Conservation (phyloP, 163 green algal species). For the Trebouxiophyceae sp. region DNA sequence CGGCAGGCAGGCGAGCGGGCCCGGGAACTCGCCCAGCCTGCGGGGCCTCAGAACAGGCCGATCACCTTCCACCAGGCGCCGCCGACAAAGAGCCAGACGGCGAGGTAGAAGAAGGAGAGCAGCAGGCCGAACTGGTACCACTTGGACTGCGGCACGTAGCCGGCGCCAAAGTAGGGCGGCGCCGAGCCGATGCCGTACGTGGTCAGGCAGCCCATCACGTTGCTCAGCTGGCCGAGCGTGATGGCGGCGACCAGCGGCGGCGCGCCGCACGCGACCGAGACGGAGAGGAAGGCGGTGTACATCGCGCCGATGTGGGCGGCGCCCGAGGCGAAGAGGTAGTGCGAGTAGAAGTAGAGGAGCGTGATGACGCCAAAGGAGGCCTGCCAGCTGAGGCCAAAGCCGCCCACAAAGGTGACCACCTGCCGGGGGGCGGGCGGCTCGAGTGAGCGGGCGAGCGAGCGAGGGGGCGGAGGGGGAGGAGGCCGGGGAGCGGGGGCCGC, state of each 20-base stretch:
- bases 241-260: slow-evolving; percentile 85
- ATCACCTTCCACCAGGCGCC: slow-evolving; percentile 84
- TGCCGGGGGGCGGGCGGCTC: slow-evolving; percentile 10
- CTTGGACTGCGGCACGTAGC: slow-evolving; percentile 85
- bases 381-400: slow-evolving; percentile 91
- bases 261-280: slow-evolving; percentile 64
- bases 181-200: slow-evolving; percentile 98
- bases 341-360: slow-evolving; percentile 98
- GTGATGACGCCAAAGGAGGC: slow-evolving; percentile 84
- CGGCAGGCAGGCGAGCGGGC: too few species aligned
- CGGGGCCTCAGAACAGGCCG: too few species aligned
- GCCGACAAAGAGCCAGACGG: slow-evolving; percentile 85
- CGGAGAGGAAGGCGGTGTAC: slow-evolving; percentile 98
- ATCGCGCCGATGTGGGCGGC: slow-evolving; percentile 99
- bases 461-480: too few species aligned
- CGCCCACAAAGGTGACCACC: slow-evolving; percentile 68
- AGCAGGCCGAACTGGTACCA: slow-evolving; percentile 93
- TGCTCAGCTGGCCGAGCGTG: slow-evolving; percentile 86
- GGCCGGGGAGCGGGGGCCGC: not conserved
- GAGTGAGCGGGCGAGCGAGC: too few species aligned
- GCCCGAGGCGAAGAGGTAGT: slow-evolving; percentile 98
- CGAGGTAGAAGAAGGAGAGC: slow-evolving; percentile 88
- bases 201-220: slow-evolving; percentile 98
- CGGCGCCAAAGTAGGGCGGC: slow-evolving; percentile 90
- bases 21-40: too few species aligned